These are phyloP conservation scores for Ganoderma boninense DNA, from an alignment of 1,284 basidiomycete species.

Conservation along the genomic window DNA sequence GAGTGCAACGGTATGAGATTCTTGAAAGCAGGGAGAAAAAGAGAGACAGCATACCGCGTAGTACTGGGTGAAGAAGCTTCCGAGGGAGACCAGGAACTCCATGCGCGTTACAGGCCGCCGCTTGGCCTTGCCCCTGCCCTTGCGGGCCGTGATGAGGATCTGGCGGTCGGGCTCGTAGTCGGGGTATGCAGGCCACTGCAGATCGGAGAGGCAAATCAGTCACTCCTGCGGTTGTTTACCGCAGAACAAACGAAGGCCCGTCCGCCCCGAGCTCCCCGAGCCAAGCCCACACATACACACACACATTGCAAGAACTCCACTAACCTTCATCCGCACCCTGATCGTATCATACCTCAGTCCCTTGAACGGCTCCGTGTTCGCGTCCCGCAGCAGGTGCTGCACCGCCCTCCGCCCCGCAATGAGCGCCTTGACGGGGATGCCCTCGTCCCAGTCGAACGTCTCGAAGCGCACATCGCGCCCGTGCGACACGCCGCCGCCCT, in stretches of 20 bases:
- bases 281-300: neutral
- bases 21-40: no score
- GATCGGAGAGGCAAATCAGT: neutral
- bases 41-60: slow-evolving; percentile 15
- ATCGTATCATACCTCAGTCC: slow-evolving; percentile 16
- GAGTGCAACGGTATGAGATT: neutral
- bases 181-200: slow-evolving; percentile 30
- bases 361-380: slow-evolving; percentile 22
- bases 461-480: slow-evolving; percentile 17
- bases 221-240: neutral
- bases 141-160: slow-evolving; percentile 17
- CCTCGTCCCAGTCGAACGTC: slow-evolving; percentile 16
- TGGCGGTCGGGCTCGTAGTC: slow-evolving; percentile 19
- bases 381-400: slow-evolving; percentile 13
- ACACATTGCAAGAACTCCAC: neutral
- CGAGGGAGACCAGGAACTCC: slow-evolving; percentile 22
- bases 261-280: neutral
- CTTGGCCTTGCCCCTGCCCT: slow-evolving; percentile 2
- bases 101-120: slow-evolving; percentile 19
- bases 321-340: slow-evolving; percentile 28
- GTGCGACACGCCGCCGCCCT: neutral
- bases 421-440: slow-evolving; percentile 23
- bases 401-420: slow-evolving; percentile 22
- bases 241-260: neutral
- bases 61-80: slow-evolving; percentile 22